These are phyloP conservation scores for Kwoniella shandongensis DNA, from an alignment of 768 basidiomycete genomes.

Conservation along the genomic window DNA sequence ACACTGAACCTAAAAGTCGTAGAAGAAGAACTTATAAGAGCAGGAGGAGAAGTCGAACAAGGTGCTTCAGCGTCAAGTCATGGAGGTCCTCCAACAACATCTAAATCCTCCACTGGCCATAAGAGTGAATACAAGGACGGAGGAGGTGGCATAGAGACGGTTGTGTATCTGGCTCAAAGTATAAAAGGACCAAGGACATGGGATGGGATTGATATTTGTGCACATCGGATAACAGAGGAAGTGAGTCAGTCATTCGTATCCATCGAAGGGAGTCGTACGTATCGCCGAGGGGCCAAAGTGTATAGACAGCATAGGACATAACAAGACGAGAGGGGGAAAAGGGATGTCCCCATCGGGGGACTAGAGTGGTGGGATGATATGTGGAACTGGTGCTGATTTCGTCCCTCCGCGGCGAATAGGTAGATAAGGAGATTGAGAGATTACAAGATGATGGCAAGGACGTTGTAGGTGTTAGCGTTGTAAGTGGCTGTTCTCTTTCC, in stretches of 20 bases:
- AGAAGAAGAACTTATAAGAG: slow-evolving; percentile 28
- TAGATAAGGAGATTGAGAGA: slow-evolving; percentile 38
- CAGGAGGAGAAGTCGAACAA: neutral
- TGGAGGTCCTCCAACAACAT: no score
- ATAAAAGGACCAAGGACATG: slow-evolving; percentile 41
- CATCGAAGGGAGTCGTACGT: no score
- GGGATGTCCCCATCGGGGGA: no score
- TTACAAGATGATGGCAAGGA: slow-evolving; percentile 33
- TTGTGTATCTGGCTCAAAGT: slow-evolving; percentile 22
- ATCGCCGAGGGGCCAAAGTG: no score
- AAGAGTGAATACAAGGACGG: no score
- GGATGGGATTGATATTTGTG: slow-evolving; percentile 52
- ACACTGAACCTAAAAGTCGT: slow-evolving; percentile 29
- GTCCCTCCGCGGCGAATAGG: slow-evolving; percentile 10
- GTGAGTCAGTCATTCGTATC: slow-evolving; percentile 16
- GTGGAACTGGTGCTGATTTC: neutral
- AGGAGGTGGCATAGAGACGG: slow-evolving; percentile 5
- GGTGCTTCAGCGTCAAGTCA: no score
- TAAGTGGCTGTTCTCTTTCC: slow-evolving; percentile 9
- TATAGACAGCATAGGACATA: no score
- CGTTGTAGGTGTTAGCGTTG: slow-evolving; percentile 33
- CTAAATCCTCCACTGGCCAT: no score
- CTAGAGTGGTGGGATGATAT: no score
- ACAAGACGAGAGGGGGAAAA: no score
- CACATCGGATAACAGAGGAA: slow-evolving; percentile 36